A percentile compares a stretch with the other conserved stretches of the same genome.
Evolutionary conservation across 352 stramenopile species (phyloP).

Genomic region (Phytophthora podocarpi): DNA sequence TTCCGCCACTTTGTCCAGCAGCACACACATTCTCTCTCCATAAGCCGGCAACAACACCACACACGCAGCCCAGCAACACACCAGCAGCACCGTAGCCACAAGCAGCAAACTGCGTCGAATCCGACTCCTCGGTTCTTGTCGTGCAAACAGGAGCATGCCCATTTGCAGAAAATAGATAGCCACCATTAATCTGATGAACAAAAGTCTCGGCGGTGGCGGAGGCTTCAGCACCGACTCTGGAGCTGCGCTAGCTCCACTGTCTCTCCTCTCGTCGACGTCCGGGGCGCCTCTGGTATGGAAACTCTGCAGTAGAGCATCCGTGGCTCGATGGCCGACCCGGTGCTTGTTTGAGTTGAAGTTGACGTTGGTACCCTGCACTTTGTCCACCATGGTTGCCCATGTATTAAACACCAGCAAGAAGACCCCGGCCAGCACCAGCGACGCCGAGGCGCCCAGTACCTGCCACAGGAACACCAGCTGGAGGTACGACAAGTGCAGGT

Average conservation of each 20-base stretch:
- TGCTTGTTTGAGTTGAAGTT: constrained; percentile 1
- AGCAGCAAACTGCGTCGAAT: constrained; percentile 53
- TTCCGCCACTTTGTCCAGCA: constrained; percentile 64
- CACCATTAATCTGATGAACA: constrained; percentile 63
- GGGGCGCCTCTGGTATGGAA: constrained; percentile 26
- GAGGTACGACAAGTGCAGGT: constrained; percentile 64
- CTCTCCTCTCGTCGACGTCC: constrained; percentile 26
- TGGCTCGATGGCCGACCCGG: background rate
- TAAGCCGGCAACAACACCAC: constrained; percentile 59
- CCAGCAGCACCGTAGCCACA: constrained; percentile 49
- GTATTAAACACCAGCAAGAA: constrained; percentile 73
- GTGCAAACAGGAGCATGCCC: constrained; percentile 45
- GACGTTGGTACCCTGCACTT: constrained; percentile 35
- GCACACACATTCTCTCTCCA: constrained; percentile 52
- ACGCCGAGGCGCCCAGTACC: constrained; percentile 46
- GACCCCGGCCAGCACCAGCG: constrained; percentile 50
- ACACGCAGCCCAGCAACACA: constrained; percentile 55
- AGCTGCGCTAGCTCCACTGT: constrained; percentile 13
- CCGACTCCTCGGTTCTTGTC: constrained; percentile 26
- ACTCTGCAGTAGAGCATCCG: constrained; percentile 25
- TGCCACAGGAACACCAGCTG: constrained; percentile 66
- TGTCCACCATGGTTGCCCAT: constrained; percentile 69
- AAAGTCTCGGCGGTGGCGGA: constrained; percentile 42
- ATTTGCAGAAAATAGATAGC: constrained; percentile 58
- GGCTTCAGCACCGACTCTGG: constrained; percentile 18